Conservation (phyloP, 164 flowering plant species). For the Stephania yunnanensis region DNA sequence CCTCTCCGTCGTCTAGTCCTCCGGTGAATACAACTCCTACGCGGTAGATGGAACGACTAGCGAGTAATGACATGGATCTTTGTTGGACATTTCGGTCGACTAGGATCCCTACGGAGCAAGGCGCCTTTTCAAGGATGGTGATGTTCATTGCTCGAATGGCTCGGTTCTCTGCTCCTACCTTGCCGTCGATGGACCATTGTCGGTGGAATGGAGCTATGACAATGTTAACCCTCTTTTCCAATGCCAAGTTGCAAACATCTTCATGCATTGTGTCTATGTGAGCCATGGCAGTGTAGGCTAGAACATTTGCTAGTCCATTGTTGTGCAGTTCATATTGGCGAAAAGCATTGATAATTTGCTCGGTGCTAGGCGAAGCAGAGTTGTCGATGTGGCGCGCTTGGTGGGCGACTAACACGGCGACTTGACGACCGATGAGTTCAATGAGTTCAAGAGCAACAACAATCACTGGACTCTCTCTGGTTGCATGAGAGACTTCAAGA, state of each 20-base stretch:
- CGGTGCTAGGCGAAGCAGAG: neutral
- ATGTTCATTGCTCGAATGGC: conserved; percentile 23
- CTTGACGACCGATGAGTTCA: conserved; percentile 37
- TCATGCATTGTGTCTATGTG: conserved; percentile 32
- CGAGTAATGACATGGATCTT: conserved; percentile 11
- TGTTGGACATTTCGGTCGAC: conserved; percentile 30
- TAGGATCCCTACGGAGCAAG: conserved; percentile 51
- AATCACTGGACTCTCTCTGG: conserved; percentile 26
- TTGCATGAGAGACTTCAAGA: conserved; percentile 35
- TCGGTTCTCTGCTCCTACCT: neutral
- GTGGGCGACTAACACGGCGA: conserved; percentile 34
- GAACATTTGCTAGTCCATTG: conserved; percentile 19
- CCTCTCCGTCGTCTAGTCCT: conserved; percentile 43
- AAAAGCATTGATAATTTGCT: conserved; percentile 34
- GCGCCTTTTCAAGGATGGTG: conserved; percentile 30
- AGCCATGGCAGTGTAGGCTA: conserved; percentile 34
- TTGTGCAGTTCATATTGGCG: conserved; percentile 24
- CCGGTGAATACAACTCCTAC: conserved; percentile 42
- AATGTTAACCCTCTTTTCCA: conserved; percentile 25
- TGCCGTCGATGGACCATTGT: conserved; percentile 34
- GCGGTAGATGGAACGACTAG: conserved; percentile 4
- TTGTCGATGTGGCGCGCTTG: conserved; percentile 3
- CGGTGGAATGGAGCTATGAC: conserved; percentile 54
- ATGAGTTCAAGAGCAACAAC: conserved; percentile 25
- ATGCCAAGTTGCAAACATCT: conserved; percentile 38